phyloP scores from a whole-genome alignment of 331 rosid species.

The Quercus tomentella region DNA sequence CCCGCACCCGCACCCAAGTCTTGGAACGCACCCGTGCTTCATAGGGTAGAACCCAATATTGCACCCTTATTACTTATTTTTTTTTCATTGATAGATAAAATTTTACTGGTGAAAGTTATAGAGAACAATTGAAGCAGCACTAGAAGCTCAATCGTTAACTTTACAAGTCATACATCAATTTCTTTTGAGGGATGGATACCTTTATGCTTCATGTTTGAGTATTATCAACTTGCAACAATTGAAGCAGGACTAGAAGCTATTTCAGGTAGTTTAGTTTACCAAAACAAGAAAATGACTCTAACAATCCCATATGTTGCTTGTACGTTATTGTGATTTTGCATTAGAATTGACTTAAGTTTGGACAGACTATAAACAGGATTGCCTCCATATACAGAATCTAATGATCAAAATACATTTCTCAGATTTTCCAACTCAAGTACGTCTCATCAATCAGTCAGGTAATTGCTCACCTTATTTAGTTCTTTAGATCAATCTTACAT shows the following conservation, averaged over 20 bases:
- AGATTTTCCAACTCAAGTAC: neutral
- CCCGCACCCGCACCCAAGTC: no score
- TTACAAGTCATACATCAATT: neutral
- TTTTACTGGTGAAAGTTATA: no score
- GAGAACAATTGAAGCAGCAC: no score
- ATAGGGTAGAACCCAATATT: no score
- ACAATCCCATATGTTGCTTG: neutral
- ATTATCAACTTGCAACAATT: slow-evolving; percentile 22
- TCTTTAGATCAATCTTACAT: neutral
- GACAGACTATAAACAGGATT: slow-evolving; percentile 8
- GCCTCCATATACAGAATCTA: slow-evolving; percentile 4
- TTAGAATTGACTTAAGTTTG: neutral
- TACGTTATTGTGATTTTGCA: neutral
- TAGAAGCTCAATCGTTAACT: no score
- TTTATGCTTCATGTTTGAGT: neutral
- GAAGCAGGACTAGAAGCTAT: slow-evolving; percentile 19
- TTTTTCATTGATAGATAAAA: no score
- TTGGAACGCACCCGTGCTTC: no score
- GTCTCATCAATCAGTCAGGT: slow-evolving; percentile 15
- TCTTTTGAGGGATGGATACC: slow-evolving; percentile 42
- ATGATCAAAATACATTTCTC: slow-evolving; percentile 6
- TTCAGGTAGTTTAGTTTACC: slow-evolving; percentile 36
- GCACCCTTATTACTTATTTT: no score
- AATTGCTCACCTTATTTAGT: neutral
- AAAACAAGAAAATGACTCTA: neutral